Base-by-base conservation (phyloP, 805 yeast species). In the Metschnikowia sp. region DNA sequence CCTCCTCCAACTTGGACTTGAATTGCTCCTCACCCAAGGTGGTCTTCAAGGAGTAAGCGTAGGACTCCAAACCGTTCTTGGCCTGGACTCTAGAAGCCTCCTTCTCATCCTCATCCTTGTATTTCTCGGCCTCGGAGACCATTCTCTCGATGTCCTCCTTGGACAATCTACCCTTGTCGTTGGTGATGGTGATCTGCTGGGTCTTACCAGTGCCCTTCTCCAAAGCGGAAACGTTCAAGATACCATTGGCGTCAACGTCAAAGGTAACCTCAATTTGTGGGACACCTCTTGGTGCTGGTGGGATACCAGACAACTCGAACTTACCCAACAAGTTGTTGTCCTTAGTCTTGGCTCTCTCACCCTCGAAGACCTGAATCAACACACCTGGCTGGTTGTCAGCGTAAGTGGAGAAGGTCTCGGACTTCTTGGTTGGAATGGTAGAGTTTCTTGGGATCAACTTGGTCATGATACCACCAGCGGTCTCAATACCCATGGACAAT, bases 381-480 rank as follows among this genome's bases (percentile, higher is more conserved):
- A 91, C 97, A 85, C 97, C 96, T 61, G 97, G 97, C 78, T 91
- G 97, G 84, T 91, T 90, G 75, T 91, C 97, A 62, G 97, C 92
- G 70, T 88, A 88, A 57, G 98, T 91, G 55, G 97, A 88, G 86
- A 91, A 91, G 57, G 87, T 84, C 80, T 90, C 96, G 36, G 97
- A 88, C 79, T 91, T 91, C 84, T 90, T 90, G 73, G 96, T 88
- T 75, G 98, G 98, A 61, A 91, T 89, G 53, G 97, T 89, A 48
- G 96, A 86, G 87, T 92, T 92, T 82, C 99, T 87, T 78, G 97
- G 96, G 65, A 92, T 91, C 76, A 91, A 84, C 78, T 88, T 88
- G 72, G 97, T 91, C 96, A 91, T 90, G 76, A 90, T 91, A 83
- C 97, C 97, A 81, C 98, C 97, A 65, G 97, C 97, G 60, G 97